These are phyloP conservation scores for Phytophthora ramorum DNA, from an alignment of 352 stramenopile species.

Conservation along the genomic window DNA sequence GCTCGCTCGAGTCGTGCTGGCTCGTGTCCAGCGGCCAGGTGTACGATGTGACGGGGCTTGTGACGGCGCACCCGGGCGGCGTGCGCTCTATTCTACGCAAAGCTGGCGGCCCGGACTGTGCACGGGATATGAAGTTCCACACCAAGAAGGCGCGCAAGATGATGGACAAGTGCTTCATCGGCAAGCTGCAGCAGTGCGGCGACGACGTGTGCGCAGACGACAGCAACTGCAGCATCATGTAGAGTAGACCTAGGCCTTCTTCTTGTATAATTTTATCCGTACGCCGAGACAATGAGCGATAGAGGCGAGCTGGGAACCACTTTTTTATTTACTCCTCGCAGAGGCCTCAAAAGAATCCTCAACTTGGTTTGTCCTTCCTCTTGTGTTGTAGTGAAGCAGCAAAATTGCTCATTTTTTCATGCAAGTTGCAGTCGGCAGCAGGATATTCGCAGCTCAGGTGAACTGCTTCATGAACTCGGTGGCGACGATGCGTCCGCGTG, in stretches of 20 bases:
- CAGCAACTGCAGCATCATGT: slow-evolving; percentile 81
- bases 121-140: slow-evolving; percentile 86
- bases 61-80: slow-evolving; percentile 81
- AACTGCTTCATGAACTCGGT: slow-evolving; percentile 97
- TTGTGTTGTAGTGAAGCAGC: background rate
- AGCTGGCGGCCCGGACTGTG: slow-evolving; percentile 75
- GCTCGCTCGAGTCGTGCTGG: slow-evolving; percentile 93
- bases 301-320: slow-evolving; percentile 9
- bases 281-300: background rate
- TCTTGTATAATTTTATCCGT: slow-evolving; percentile 36
- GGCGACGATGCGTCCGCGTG: slow-evolving; percentile 92
- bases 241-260: slow-evolving; percentile 39
- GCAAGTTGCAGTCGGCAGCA: no score
- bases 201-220: slow-evolving; percentile 39
- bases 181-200: slow-evolving; percentile 73
- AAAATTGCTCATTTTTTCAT: background rate
- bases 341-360: slow-evolving; percentile 6
- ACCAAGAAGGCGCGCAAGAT: slow-evolving; percentile 77
- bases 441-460: slow-evolving; percentile 37
- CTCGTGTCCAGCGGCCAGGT: slow-evolving; percentile 91
- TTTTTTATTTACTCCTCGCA: slow-evolving; percentile 31
- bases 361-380: background rate
- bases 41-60: slow-evolving; percentile 87
- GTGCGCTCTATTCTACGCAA: slow-evolving; percentile 82
- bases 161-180: slow-evolving; percentile 85